Evolutionary conservation across 2,329 filamentous ascomycete species (phyloP).

Genomic region (Cadophora sp.): DNA sequence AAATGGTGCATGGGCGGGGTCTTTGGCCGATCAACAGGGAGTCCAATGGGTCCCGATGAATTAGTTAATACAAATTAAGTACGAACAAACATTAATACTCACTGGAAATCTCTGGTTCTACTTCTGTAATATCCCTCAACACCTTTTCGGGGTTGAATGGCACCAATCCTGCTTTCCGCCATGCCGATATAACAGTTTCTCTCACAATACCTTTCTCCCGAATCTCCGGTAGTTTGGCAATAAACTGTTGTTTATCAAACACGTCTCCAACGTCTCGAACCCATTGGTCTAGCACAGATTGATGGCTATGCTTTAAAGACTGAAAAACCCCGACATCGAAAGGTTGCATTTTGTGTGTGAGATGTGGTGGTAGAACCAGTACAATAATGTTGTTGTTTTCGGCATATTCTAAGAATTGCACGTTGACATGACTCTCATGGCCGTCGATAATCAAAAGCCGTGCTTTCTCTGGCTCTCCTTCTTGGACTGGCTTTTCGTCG

Average conservation of each 20-base stretch:
- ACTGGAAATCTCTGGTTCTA: neutral
- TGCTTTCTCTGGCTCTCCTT: neutral
- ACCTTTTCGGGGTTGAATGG: neutral
- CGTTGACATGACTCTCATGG: neutral
- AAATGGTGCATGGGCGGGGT: neutral
- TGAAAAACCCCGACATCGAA: neutral
- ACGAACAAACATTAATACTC: too few species aligned
- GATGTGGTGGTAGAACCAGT: neutral
- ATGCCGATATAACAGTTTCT: neutral
- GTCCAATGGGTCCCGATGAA: neutral
- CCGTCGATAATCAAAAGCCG: conserved; percentile 1
- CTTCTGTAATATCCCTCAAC: neutral
- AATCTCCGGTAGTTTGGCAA: neutral
- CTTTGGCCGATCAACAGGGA: neutral
- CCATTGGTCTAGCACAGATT: neutral
- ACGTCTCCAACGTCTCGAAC: neutral
- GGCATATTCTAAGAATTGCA: neutral
- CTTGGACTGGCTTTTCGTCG: neutral
- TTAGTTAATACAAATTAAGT: too few species aligned
- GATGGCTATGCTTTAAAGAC: neutral
- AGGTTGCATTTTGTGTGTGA: neutral
- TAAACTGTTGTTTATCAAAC: neutral
- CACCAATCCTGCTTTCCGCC: neutral
- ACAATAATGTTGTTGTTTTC: neutral
- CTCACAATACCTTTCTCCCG: neutral